Evolutionary conservation across 2,329 filamentous ascomycete species (phyloP).

Genomic region (Trichoderma atroviride): DNA sequence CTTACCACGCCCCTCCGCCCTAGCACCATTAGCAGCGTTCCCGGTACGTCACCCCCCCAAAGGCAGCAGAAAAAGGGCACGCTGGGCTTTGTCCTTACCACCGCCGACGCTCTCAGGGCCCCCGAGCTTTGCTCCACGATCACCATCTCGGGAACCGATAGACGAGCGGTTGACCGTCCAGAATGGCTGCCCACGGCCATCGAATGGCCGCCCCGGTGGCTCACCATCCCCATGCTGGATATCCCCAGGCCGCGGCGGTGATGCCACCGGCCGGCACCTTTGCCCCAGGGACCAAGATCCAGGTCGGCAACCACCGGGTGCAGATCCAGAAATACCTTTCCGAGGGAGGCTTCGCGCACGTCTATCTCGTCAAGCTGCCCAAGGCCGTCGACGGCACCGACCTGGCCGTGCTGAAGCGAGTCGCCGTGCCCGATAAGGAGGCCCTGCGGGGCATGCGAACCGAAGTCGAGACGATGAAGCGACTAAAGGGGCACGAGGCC

Average conservation of each 20-base stretch:
- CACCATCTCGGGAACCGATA: conserved; percentile 3
- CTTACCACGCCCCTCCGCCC: conserved; percentile 22
- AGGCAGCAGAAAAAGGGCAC: background rate
- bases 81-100: background rate
- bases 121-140: conserved; percentile 23
- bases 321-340: conserved; percentile 97
- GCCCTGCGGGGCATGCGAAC: conserved; percentile 93
- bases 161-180: conserved; percentile 6
- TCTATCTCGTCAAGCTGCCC: conserved; percentile 90
- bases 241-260: conserved; percentile 47
- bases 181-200: conserved; percentile 45
- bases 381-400: conserved; percentile 77
- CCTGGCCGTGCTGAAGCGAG: conserved; percentile 85
- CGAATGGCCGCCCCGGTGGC: conserved; percentile 37
- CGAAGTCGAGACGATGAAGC: conserved; percentile 99
- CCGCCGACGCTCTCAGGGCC: background rate
- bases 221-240: conserved; percentile 47
- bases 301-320: conserved; percentile 89
- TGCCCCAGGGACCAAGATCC: conserved; percentile 90
- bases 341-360: conserved; percentile 96
- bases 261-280: conserved; percentile 80
- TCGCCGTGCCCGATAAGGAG: conserved; percentile 95
- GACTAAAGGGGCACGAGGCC: conserved; percentile 90
- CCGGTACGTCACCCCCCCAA: conserved; percentile 25
- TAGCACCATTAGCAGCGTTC: background rate